A percentile compares a stretch with the other conserved stretches of the same genome.
phyloP scores from a whole-genome alignment of 768 basidiomycete genomes.

The Pulveroboletus ravenelii region DNA sequence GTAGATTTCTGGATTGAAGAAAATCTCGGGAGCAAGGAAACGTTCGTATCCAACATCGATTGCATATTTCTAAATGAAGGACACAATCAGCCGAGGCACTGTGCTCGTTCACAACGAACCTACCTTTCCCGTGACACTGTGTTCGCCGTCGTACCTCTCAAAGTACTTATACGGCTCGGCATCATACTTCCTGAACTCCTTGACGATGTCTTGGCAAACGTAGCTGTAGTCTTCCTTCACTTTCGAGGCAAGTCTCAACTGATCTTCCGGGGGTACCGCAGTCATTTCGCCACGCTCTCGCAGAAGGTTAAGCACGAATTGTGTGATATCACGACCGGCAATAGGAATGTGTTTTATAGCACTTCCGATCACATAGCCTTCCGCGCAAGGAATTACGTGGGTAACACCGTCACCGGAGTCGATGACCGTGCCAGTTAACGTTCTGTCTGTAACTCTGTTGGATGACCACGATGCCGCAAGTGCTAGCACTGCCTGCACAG shows the following conservation, averaged over 20 bases:
- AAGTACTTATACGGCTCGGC: slow-evolving; percentile 94
- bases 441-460: slow-evolving; percentile 82
- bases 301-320: slow-evolving; percentile 93
- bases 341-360: slow-evolving; percentile 99
- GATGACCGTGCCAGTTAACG: slow-evolving; percentile 94
- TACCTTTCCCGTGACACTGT: slow-evolving; percentile 88
- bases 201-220: slow-evolving; percentile 97
- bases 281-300: slow-evolving; percentile 92
- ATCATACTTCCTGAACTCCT: slow-evolving; percentile 98
- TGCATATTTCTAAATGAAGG: slow-evolving; percentile 68
- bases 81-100: slow-evolving; percentile 6
- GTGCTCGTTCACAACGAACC: slow-evolving; percentile 19
- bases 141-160: slow-evolving; percentile 88
- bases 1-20: slow-evolving; percentile 99
- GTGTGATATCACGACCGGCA: slow-evolving; percentile 94
- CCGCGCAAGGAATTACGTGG: slow-evolving; percentile 93
- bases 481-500: slow-evolving; percentile 96
- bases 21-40: slow-evolving; percentile 98
- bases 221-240: slow-evolving; percentile 99
- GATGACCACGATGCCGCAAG: slow-evolving; percentile 98
- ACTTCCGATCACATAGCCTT: slow-evolving; percentile 98
- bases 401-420: slow-evolving; percentile 99
- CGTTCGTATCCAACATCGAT: slow-evolving; percentile 97
- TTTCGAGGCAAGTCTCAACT: slow-evolving; percentile 82
- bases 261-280: slow-evolving; percentile 92